These are phyloP conservation scores for Cryptosporidium ryanae DNA, from an alignment of 169 alveolate genomes.

Conservation along the genomic window DNA sequence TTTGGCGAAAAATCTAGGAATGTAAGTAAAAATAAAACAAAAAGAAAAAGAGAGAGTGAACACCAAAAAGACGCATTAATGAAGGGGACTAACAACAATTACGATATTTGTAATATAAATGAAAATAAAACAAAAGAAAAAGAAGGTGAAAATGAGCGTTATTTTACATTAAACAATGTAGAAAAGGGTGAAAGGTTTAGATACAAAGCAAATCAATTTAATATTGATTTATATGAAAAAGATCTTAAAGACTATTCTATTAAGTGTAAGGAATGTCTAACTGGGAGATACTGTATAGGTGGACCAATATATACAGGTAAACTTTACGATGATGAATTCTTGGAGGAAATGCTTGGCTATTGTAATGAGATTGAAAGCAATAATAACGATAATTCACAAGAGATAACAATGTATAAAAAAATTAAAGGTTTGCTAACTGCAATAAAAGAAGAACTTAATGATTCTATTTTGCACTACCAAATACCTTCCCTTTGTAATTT, in stretches of 20 bases:
- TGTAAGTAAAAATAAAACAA: too few species aligned
- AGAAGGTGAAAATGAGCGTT: not conserved
- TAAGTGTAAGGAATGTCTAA: conserved; percentile 32
- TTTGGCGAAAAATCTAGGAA: conserved; percentile 78
- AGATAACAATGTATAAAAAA: conserved; percentile 38
- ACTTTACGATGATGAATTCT: conserved; percentile 79
- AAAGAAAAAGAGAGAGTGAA: conserved; percentile 14
- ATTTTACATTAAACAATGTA: not conserved
- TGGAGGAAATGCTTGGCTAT: conserved; percentile 70
- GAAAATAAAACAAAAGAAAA: conserved; percentile 11
- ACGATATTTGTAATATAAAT: conserved; percentile 1
- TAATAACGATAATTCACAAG: conserved; percentile 4
- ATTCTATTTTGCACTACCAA: conserved; percentile 79
- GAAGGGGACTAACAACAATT: not conserved
- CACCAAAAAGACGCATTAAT: conserved; percentile 9
- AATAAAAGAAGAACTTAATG: conserved; percentile 78
- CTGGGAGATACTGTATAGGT: conserved; percentile 77
- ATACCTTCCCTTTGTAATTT: conserved; percentile 80
- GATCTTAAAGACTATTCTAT: not conserved
- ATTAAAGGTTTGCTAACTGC: conserved; percentile 55
- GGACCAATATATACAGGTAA: conserved; percentile 84
- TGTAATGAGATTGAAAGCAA: conserved; percentile 49
- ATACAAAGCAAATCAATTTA: conserved; percentile 35
- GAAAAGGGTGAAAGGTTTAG: not conserved
- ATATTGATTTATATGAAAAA: not conserved